Conservation (phyloP, 2,329 filamentous ascomycete species). For the Cytospora piceicola region DNA sequence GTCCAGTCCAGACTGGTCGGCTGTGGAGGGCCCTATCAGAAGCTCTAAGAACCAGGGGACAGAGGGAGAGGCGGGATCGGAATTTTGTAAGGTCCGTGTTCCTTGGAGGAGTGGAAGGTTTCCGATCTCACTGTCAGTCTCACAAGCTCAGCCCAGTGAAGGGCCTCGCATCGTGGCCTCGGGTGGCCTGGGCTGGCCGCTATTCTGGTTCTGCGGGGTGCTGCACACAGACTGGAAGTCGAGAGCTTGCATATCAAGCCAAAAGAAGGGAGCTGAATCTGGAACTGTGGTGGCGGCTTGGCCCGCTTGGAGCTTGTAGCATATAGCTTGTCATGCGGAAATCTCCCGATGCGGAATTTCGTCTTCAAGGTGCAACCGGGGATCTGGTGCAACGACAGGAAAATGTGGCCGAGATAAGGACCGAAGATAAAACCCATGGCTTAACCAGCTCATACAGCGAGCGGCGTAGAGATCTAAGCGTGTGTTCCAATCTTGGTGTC, state of each 20-base stretch:
- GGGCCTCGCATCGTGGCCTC: neutral
- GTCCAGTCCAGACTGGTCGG: slow-evolving; percentile 11
- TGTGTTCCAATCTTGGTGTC: neutral
- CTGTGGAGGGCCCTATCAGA: slow-evolving; percentile 1
- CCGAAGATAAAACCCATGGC: neutral
- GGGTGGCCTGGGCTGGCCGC: neutral
- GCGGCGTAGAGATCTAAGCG: neutral
- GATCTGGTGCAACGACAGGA: slow-evolving; percentile 16
- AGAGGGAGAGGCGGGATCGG: neutral
- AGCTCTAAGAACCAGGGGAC: neutral
- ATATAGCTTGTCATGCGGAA: neutral
- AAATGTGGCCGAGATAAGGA: neutral
- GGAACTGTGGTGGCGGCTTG: neutral
- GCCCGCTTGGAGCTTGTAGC: neutral
- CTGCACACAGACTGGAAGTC: neutral
- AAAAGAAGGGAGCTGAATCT: neutral
- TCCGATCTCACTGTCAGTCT: no score
- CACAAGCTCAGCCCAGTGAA: neutral
- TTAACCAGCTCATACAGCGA: slow-evolving; percentile 2
- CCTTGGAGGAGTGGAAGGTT: neutral
- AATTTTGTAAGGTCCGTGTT: neutral
- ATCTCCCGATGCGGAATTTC: slow-evolving; percentile 6
- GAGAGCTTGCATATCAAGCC: neutral
- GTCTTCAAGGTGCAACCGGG: neutral
- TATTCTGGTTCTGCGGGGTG: neutral